Percentiles rank a stretch among this genome's conserved stretches.
phyloP scores from a whole-genome alignment of 2,329 filamentous ascomycete species.

The Falciphora oryzae region DNA sequence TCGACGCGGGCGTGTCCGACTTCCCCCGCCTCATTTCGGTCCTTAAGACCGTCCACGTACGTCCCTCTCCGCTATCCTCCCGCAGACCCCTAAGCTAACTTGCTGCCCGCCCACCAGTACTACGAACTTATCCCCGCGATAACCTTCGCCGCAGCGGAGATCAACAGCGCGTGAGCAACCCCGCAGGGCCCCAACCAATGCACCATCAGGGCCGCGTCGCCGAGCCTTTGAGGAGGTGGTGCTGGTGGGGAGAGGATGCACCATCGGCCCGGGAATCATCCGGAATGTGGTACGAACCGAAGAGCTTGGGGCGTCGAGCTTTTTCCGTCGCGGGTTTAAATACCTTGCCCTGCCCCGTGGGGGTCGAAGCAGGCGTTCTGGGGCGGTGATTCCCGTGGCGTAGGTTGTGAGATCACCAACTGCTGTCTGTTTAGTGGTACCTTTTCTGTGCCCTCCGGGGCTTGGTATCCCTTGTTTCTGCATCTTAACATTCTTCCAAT shows the following conservation, averaged over 20 bases:
- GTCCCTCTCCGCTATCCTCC: slow-evolving; percentile 14
- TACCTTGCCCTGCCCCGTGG: too few species aligned
- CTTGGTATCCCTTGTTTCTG: background rate
- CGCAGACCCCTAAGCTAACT: too few species aligned
- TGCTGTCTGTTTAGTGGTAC: too few species aligned
- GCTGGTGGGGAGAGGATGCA: background rate
- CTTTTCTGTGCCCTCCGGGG: too few species aligned
- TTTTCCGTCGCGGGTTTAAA: background rate
- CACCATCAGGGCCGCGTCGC: too few species aligned
- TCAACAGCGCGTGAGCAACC: background rate
- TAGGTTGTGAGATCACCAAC: too few species aligned
- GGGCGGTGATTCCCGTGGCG: too few species aligned
- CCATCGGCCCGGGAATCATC: background rate
- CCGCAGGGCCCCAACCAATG: background rate
- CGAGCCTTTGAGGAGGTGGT: background rate
- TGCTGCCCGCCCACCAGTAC: too few species aligned
- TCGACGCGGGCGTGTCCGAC: slow-evolving; percentile 51
- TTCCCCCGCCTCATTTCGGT: slow-evolving; percentile 50
- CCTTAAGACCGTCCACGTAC: slow-evolving; percentile 52
- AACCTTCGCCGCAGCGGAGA: too few species aligned
- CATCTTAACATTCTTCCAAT: background rate
- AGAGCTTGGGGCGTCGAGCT: too few species aligned
- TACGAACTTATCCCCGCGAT: too few species aligned
- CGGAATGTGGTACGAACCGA: too few species aligned
- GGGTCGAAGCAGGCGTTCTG: background rate